Percentiles rank a stretch among this genome's conserved stretches.
These are phyloP conservation scores for Lepidopterella palustris DNA, from an alignment of 495 filamentous ascomycete species.

Conservation along the genomic window DNA sequence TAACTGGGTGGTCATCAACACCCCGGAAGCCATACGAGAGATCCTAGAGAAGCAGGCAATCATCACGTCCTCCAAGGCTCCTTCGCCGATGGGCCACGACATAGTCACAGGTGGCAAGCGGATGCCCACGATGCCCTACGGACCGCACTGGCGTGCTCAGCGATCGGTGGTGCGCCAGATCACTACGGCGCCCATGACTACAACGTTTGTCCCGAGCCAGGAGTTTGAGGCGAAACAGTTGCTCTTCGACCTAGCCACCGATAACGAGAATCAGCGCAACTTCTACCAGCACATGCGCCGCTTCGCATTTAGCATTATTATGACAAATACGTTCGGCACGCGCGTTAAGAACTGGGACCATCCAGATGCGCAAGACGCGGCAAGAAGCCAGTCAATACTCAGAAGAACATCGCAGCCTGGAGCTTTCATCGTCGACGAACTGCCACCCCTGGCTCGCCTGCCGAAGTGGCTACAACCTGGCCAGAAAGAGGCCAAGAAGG, in stretches of 20 bases:
- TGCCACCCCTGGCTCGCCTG: conserved; percentile 22
- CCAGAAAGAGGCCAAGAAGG: conserved; percentile 5
- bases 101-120: conserved; percentile 28
- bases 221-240: conserved; percentile 46
- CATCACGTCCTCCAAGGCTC: conserved; percentile 2
- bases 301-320: not conserved
- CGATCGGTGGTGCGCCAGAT: conserved; percentile 37
- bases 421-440: conserved; percentile 27
- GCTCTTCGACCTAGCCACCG: conserved; percentile 44
- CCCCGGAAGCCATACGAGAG: conserved; percentile 37
- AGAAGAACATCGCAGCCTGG: conserved; percentile 18
- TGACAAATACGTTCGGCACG: conserved; percentile 1
- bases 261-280: conserved; percentile 10
- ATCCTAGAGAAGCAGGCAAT: conserved; percentile 38
- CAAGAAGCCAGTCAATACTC: conserved; percentile 9
- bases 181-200: conserved; percentile 19
- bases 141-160: conserved; percentile 39
- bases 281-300: conserved; percentile 30
- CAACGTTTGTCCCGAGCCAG: conserved; percentile 39
- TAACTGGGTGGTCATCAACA: conserved; percentile 41
- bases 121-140: conserved; percentile 44
- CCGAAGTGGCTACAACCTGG: conserved; percentile 29
- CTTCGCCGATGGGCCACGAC: not conserved
- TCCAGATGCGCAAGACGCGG: not conserved
- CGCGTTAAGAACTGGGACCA: not conserved